Evolutionary conservation across 345 rosid species (phyloP).

Genomic region (Toxicodendron radicans): DNA sequence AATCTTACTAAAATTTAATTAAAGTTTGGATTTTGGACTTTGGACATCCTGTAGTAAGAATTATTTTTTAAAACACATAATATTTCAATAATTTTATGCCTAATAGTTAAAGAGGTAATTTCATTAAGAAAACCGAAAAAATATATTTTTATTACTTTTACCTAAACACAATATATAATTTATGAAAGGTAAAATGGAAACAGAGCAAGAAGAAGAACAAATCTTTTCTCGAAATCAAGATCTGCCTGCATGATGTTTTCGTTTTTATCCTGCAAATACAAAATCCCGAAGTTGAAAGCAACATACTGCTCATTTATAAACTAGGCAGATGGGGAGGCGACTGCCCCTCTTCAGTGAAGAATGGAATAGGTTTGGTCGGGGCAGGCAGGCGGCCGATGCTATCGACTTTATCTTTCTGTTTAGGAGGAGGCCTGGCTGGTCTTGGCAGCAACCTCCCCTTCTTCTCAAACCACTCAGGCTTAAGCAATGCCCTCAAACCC

Average conservation of each 20-base stretch:
- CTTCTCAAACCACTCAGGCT: conserved; percentile 97
- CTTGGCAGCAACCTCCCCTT: conserved; percentile 86
- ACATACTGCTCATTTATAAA: not conserved
- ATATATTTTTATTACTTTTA: not conserved
- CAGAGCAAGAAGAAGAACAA: not conserved
- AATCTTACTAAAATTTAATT: too few species aligned
- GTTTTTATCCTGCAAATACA: not conserved
- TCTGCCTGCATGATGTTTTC: not conserved
- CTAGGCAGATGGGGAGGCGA: conserved; percentile 35
- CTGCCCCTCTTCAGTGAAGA: conserved; percentile 40
- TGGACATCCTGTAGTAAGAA: too few species aligned
- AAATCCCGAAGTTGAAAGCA: conserved; percentile 8
- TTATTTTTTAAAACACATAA: too few species aligned
- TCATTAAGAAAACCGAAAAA: not conserved
- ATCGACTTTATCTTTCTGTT: conserved; percentile 80
- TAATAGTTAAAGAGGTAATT: not conserved
- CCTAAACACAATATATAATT: not conserved
- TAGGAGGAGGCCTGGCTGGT: conserved; percentile 96
- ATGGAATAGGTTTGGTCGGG: conserved; percentile 79
- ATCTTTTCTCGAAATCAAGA: conserved; percentile 1
- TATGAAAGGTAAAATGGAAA: not conserved
- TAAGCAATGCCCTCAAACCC: conserved; percentile 80
- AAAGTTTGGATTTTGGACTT: too few species aligned
- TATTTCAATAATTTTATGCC: too few species aligned
- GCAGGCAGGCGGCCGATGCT: conserved; percentile 95